Evolutionary conservation across 768 basidiomycete species (phyloP).

Genomic region (Hygrocybe coccinea): DNA sequence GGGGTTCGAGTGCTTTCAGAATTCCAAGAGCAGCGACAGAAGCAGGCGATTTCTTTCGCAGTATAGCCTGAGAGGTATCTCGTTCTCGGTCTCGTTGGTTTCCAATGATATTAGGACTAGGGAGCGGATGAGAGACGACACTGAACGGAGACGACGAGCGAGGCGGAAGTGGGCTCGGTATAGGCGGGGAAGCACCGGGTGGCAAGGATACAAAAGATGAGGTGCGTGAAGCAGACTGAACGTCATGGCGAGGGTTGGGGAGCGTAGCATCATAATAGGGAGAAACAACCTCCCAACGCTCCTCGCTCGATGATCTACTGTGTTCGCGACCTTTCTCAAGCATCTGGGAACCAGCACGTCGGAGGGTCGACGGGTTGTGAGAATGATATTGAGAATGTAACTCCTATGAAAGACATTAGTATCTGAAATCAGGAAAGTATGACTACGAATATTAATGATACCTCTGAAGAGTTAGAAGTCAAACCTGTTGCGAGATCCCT

Average conservation of each 20-base stretch:
- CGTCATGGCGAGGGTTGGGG: constrained; percentile 19
- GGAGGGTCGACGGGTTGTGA: neutral
- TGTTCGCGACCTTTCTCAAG: neutral
- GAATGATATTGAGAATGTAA: constrained; percentile 2
- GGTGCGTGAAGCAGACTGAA: constrained; percentile 40
- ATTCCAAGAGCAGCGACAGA: constrained; percentile 47
- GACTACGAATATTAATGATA: neutral
- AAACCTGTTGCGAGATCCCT: constrained; percentile 5
- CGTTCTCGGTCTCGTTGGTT: constrained; percentile 16
- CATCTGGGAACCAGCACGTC: neutral
- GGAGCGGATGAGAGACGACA: constrained; percentile 21
- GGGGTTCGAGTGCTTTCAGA: constrained; percentile 59
- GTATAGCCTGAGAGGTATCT: constrained; percentile 16
- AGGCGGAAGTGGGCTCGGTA: constrained; percentile 30
- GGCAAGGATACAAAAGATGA: constrained; percentile 49
- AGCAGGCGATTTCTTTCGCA: constrained; percentile 28
- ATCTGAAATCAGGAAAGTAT: neutral
- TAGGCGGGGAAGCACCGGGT: constrained; percentile 40
- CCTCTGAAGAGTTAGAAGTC: constrained; percentile 5
- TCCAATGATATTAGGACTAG: constrained; percentile 6
- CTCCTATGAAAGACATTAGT: neutral
- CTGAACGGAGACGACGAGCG: constrained; percentile 48
- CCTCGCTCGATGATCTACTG: constrained; percentile 12
- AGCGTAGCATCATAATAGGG: constrained; percentile 7
- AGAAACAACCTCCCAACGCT: constrained; percentile 13